phyloP scores from a whole-genome alignment of 139 green algal genomes.

The Bryopsis sp. region DNA sequence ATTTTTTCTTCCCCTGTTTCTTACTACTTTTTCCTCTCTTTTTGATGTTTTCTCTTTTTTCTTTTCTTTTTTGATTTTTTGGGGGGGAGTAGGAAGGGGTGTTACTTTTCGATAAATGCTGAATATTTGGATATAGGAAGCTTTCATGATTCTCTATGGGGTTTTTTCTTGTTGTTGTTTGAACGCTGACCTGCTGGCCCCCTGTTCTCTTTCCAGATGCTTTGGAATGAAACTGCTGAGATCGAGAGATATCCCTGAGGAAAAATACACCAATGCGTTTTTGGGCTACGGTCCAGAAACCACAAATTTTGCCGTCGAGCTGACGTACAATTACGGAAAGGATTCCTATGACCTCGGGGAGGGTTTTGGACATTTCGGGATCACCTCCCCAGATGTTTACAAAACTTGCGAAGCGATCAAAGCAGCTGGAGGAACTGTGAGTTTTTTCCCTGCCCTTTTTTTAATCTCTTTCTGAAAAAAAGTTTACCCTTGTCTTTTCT shows the following conservation, averaged over 20 bases:
- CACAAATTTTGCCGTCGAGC: conserved; percentile 52
- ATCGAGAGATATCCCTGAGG: conserved; percentile 70
- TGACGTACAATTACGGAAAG: conserved; percentile 69
- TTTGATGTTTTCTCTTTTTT: no score
- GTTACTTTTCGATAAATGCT: no score
- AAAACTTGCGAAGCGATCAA: conserved; percentile 53
- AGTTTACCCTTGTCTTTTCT: background rate
- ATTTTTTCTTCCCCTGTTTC: no score
- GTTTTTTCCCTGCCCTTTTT: no score
- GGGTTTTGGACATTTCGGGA: conserved; percentile 87
- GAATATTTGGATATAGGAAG: no score
- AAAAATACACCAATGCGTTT: conserved; percentile 79
- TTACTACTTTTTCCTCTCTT: no score
- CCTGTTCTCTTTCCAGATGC: conserved; percentile 19
- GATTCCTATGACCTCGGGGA: conserved; percentile 73
- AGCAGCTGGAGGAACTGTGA: conserved; percentile 29
- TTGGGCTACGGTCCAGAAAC: conserved; percentile 57
- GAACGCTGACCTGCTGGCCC: background rate
- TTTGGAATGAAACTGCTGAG: conserved; percentile 74
- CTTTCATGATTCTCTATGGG: no score
- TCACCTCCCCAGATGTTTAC: conserved; percentile 68
- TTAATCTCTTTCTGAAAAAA: background rate
- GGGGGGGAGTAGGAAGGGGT: no score
- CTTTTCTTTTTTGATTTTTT: no score
- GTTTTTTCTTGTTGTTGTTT: no score